These are phyloP conservation scores for Croton setiger DNA, from an alignment of 441 rosid species.

Conservation along the genomic window DNA sequence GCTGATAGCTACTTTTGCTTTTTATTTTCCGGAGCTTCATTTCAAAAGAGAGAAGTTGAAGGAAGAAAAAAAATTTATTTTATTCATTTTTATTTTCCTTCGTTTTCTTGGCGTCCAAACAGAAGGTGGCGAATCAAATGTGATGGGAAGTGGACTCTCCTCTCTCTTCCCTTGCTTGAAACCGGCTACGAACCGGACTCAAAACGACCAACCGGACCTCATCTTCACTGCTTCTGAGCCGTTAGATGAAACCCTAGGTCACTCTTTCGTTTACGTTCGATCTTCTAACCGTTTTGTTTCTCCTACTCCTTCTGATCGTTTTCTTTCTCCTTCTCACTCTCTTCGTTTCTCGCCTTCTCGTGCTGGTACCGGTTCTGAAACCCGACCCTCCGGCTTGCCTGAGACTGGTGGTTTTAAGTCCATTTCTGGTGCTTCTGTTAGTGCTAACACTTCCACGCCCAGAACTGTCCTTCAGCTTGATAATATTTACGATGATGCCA, in stretches of 20 bases:
- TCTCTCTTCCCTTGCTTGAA: slow-evolving; percentile 68
- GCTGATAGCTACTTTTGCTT: slow-evolving; percentile 1
- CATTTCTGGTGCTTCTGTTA: slow-evolving; percentile 90
- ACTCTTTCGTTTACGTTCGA: slow-evolving; percentile 85
- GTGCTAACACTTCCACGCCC: slow-evolving; percentile 85
- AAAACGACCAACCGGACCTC: slow-evolving; percentile 31
- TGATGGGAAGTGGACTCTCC: slow-evolving; percentile 96
- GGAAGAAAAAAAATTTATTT: background rate
- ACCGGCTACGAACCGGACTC: slow-evolving; percentile 37
- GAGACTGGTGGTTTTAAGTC: slow-evolving; percentile 60
- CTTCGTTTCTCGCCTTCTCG: slow-evolving; percentile 79
- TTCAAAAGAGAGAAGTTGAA: background rate
- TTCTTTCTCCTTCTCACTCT: slow-evolving; percentile 72
- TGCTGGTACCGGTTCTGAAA: slow-evolving; percentile 32
- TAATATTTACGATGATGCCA: slow-evolving; percentile 73
- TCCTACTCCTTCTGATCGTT: slow-evolving; percentile 77
- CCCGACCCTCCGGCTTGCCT: slow-evolving; percentile 17
- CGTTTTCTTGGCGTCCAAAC: slow-evolving; percentile 37
- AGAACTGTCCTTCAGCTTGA: slow-evolving; percentile 76
- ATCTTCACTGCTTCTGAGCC: slow-evolving; percentile 56
- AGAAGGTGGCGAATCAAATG: slow-evolving; percentile 53
- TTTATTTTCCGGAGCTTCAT: slow-evolving; percentile 10
- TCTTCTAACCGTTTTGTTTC: slow-evolving; percentile 79
- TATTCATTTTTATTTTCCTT: background rate
- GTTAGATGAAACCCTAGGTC: slow-evolving; percentile 88